Base-by-base conservation (phyloP, 345 rosid genomes). In the Stellera chamaejasme region DNA sequence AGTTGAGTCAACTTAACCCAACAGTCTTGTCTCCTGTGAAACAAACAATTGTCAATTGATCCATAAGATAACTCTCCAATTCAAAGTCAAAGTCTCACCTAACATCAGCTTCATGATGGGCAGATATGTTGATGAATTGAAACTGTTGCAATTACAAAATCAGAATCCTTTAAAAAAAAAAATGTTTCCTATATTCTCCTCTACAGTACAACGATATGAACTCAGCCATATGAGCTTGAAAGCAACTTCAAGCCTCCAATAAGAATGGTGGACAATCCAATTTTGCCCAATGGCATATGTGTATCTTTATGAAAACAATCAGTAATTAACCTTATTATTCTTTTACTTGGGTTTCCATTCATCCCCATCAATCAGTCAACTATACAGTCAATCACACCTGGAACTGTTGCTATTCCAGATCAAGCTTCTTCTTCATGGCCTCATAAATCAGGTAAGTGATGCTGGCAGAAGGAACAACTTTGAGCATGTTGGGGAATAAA, bases 401-500 rank as follows among this genome's bases (percentile, higher is more conserved):
- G 32, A 32, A 15, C 62, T 12, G 45, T 66, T 73, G 76, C 55
- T 87, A 32, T 32, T 32, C 88, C 75, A 87, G 82, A 53, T 82
- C 83, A 39, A 90, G 71, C 53, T 81, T 79, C 82, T 84, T 87
- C 67, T 84, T 87, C 93, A 84, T 84, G 39, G 81, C 75, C 75
- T 90, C 97, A 52, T 90, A 90, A 58, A 84, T 85, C 73, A 64
- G 52, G 63, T 71, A 71, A 16, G 75, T 69, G 58, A 80, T 77
- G 58, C 82, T 74, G 28, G 79, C 76, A 54, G 79, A 76, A 36
- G 79, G 82, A 57, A 76, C 78, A 54, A 75, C 79, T 59, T 87
- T 87, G 51, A 90, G 84, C 74, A 90, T 69, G 61, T 90, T 90
- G 39, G 97, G 97, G 52, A 90, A 75, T 36, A 90, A 67, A 49